Evolutionary conservation across 495 filamentous ascomycete genomes (phyloP), one percentile per base, ranked within the genome.

Genomic region (Penicillium maclennaniae): DNA sequence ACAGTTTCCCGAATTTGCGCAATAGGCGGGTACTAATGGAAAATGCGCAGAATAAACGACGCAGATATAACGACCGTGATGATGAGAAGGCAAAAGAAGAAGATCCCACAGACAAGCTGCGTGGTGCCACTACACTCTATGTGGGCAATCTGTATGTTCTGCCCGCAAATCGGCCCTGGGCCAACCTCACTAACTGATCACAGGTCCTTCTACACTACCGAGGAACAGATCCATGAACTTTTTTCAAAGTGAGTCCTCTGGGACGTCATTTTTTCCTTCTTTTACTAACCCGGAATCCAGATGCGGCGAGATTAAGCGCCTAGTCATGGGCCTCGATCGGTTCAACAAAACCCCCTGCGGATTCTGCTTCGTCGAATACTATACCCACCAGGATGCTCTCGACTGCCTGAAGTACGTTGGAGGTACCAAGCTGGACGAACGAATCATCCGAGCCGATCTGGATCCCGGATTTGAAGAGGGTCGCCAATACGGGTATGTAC

Each of bases 301-400:
- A 69, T 96, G 90, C 67, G 93, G 93, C 52, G 92, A 97, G 75
- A 92, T 98, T 67, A 97, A 97, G 71, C 86, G 93, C 34, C 80
- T 98, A 21, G 87, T 98, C n/a, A 98, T 98, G 93, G 93, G 93
- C 40, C 81, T 98, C 20, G 95, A 98, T 66, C 86, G 93, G 16
- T 93, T 91, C 76, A 88, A 86, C 72, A 98, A 98, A 73, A 98
- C 93, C 15, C 93, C 93, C 5, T 98, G 93, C 71, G 93, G 93
- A 10, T 98, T 98, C 75, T 98, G 93, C 75, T 98, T 98, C 64
- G 93, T 98, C 61, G 93, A 98, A 70, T 98, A 98, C 72, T 98
- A 97, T 73, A 97, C 84, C 14, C 91, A 97, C 63, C 87, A 92
- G 60, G 93, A 97, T 70, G 93, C 93, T 6, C 75, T 97, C 28